Evolutionary conservation across 1,139 yeast species (phyloP), one percentile per base, ranked within the genome.

Genomic region (Protomyces macrosporus): DNA sequence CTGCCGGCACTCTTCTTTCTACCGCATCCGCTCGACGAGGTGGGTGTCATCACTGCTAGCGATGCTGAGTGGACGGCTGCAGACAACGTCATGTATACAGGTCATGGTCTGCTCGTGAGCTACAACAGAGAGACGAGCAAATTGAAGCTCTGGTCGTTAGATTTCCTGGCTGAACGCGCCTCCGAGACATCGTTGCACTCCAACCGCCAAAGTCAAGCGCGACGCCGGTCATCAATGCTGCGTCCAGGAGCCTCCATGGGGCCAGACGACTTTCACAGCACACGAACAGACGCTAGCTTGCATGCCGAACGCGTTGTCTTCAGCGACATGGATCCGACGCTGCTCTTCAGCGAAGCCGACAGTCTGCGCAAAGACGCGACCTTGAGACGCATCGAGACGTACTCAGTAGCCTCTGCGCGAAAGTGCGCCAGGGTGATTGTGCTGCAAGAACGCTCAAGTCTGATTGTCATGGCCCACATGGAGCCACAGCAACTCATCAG

Each of bases 1-100:
- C 60, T 61, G 37, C 69, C 84, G 3, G 79, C 81, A 60, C 84
- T 88, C 69, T 76, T 87, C 66, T 81, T 90, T 0, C 74, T 88
- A 68, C 80, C 82, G 0, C 91, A 87, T 69, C 91, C 95, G 0
- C 76, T 86, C 56, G 83, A 83, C 3, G 91, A 88, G 32, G 77
- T 86, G 59, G 86, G 91, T 1, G 76, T 82, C 4, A 82, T 88
- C 2, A 82, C 85, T 0, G 83, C 93, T 0, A 84, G 90, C 0
- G 64, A 36, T 84, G 93, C 56, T 6, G 51, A 51, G 0, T 85
- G 89, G 10, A 79, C 86, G 0, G 75, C 81, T 1, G 76, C 78
- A 53, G 95, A 88, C 71, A 81, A 80, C 62, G 72, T 88, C 52
- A 58, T 73, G 4, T 70, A 69, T 53, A 71, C 75, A 54, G 71